Conservation (phyloP, 2,329 filamentous ascomycete species). For the Ceratocystis eucalypticola region DNA sequence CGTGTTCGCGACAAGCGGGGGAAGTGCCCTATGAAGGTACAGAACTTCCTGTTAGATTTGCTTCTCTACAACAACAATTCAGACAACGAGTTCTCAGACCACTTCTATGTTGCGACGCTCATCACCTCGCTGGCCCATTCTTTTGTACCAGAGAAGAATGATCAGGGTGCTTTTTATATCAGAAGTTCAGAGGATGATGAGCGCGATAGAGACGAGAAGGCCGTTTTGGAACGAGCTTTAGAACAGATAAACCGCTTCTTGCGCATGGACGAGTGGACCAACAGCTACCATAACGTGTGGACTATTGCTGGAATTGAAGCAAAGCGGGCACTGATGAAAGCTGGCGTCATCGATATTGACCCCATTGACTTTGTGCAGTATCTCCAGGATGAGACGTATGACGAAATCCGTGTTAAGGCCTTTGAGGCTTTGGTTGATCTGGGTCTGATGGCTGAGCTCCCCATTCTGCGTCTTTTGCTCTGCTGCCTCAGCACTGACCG, state of each 20-base stretch:
- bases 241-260: conserved; percentile 54
- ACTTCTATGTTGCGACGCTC: conserved; percentile 72
- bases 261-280: conserved; percentile 54
- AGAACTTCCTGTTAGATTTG: conserved; percentile 76
- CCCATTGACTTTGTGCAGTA: conserved; percentile 49
- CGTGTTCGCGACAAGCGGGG: conserved; percentile 58
- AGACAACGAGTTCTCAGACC: conserved; percentile 77
- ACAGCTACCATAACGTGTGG: conserved; percentile 55
- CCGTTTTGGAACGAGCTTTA: conserved; percentile 40
- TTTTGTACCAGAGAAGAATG: conserved; percentile 37
- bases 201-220: conserved; percentile 32
- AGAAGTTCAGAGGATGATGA: conserved; percentile 27
- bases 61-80: conserved; percentile 90
- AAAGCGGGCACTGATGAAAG: conserved; percentile 50
- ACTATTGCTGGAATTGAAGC: conserved; percentile 49
- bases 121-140: conserved; percentile 50
- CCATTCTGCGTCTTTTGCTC: conserved; percentile 43
- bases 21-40: conserved; percentile 64
- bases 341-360: conserved; percentile 42
- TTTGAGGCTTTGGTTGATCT: conserved; percentile 51
- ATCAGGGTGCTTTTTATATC: conserved; percentile 23
- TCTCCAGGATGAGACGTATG: conserved; percentile 48
- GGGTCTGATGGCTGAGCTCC: conserved; percentile 43
- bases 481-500: conserved; percentile 46
- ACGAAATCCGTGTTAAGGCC: conserved; percentile 51